A percentile compares a stretch with the other conserved stretches of the same genome.
These are phyloP conservation scores for Talaromyces proteolyticus DNA, from an alignment of 495 filamentous ascomycete species.

Conservation along the genomic window DNA sequence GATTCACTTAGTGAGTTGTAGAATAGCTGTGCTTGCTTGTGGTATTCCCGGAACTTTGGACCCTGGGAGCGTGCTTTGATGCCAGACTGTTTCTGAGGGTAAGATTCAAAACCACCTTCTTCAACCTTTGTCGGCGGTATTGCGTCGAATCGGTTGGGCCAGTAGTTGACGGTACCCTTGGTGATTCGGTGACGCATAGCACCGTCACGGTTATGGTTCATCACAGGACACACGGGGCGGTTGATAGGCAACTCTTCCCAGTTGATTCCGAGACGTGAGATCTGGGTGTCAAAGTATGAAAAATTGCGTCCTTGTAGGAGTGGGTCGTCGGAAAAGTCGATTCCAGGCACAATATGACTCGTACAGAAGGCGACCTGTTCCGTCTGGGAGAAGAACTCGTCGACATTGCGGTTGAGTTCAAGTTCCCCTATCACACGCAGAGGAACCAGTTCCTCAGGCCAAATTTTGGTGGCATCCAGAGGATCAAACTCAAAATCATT, in stretches of 20 bases:
- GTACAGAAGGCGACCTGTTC: constrained; percentile 84
- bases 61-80: constrained; percentile 64
- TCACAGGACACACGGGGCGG: constrained; percentile 66
- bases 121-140: constrained; percentile 46
- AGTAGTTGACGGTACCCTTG: constrained; percentile 70
- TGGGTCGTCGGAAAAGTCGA: constrained; percentile 82
- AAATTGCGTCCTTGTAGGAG: constrained; percentile 82
- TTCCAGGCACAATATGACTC: constrained; percentile 77
- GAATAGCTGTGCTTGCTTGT: constrained; percentile 57
- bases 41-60: constrained; percentile 78
- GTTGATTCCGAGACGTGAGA: constrained; percentile 76
- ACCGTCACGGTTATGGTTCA: constrained; percentile 77
- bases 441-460: constrained; percentile 80
- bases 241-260: constrained; percentile 88
- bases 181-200: constrained; percentile 49
- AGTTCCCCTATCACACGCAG: constrained; percentile 76
- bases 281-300: constrained; percentile 82
- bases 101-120: constrained; percentile 59
- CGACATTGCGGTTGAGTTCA: constrained; percentile 74
- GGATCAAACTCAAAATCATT: constrained; percentile 89
- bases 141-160: constrained; percentile 66
- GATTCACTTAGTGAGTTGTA: constrained; percentile 71
- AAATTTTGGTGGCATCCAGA: constrained; percentile 86
- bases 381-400: constrained; percentile 82
- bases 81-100: constrained; percentile 53